Percentiles rank a stretch among this genome's conserved stretches.
Conservation (phyloP, 495 filamentous ascomycete genomes). For the Penicillium goetzii region DNA sequence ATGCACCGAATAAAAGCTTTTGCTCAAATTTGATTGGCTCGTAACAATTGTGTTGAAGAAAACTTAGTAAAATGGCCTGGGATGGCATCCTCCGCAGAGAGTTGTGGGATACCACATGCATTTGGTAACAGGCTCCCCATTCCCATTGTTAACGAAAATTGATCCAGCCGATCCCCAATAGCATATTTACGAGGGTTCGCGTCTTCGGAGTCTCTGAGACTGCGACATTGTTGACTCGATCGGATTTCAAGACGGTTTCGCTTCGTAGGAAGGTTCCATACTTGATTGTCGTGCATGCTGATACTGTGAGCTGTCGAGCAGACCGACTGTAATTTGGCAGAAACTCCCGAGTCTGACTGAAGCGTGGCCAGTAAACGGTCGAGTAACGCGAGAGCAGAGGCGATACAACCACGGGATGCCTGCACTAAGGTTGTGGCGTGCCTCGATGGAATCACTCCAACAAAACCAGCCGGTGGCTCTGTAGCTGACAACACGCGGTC, state of each 20-base stretch:
- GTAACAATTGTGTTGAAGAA: background rate
- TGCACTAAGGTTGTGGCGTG: background rate
- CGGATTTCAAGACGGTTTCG: background rate
- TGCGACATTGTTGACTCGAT: background rate
- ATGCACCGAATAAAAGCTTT: background rate
- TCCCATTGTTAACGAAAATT: constrained; percentile 8
- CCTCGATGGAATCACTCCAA: constrained; percentile 7
- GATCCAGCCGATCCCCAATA: background rate
- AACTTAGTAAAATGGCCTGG: background rate
- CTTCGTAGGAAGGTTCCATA: background rate
- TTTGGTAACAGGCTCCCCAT: background rate
- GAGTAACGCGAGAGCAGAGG: background rate
- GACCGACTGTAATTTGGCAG: background rate
- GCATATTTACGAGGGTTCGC: background rate
- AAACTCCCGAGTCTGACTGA: background rate
- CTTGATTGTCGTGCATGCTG: background rate
- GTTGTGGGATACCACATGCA: background rate
- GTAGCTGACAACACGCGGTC: background rate
- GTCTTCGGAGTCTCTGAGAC: background rate
- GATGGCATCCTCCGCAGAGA: background rate
- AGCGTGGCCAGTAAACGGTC: background rate
- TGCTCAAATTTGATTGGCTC: background rate
- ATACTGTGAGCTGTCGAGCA: background rate
- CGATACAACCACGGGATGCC: background rate
- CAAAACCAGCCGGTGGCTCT: background rate